A percentile compares a stretch with the other conserved stretches of the same genome.
phyloP scores from a whole-genome alignment of 345 rosid species.

The Eucalyptus leucophloia region DNA sequence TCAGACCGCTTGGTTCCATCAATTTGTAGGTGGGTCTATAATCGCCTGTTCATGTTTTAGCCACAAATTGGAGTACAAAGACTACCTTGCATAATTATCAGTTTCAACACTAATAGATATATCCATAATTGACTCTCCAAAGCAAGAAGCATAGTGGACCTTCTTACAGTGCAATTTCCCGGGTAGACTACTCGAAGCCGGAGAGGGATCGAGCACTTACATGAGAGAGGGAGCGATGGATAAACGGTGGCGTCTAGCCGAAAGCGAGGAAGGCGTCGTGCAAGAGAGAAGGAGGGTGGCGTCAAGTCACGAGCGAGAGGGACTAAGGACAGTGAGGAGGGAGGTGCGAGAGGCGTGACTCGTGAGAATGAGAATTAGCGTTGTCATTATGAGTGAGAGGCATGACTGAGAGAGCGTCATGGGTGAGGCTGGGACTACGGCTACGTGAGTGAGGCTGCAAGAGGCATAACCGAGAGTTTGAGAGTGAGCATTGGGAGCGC shows the following conservation, averaged over 20 bases:
- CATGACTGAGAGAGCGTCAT: too few species aligned
- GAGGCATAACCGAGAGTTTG: too few species aligned
- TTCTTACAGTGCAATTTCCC: background rate
- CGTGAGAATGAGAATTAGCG: background rate
- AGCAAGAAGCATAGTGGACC: background rate
- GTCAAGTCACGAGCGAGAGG: too few species aligned
- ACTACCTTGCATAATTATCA: background rate
- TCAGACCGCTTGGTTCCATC: too few species aligned
- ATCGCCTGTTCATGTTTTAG: background rate
- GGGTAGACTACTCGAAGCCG: background rate
- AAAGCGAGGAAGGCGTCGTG: background rate
- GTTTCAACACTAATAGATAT: background rate
- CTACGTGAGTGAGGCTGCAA: too few species aligned
- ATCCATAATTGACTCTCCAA: background rate
- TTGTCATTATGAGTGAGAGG: background rate
- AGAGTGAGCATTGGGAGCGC: too few species aligned
- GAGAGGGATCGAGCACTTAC: background rate
- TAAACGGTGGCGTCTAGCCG: background rate
- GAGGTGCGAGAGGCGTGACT: background rate
- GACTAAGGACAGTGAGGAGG: background rate
- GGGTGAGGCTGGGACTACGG: too few species aligned
- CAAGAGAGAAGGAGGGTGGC: background rate
- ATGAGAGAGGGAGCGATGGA: background rate
- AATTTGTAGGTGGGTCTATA: too few species aligned
- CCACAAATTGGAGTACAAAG: background rate